phyloP scores from a whole-genome alignment of 1,139 yeast species.

The Lodderomyces beijingensis region DNA sequence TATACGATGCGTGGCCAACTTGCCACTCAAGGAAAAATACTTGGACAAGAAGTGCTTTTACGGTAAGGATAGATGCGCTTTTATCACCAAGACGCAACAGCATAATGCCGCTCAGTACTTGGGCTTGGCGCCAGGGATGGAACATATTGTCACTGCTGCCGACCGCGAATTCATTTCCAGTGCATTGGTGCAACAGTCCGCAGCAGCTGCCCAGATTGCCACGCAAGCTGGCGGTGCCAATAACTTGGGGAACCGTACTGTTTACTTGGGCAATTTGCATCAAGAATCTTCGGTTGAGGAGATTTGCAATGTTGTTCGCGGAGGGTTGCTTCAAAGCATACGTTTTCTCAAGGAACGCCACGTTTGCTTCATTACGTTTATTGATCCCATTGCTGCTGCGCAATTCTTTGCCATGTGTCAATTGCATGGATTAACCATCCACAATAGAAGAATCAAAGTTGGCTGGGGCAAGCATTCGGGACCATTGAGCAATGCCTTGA shows the following conservation, averaged over 20 bases:
- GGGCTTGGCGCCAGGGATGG: constrained; percentile 88
- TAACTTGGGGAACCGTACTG: constrained; percentile 86
- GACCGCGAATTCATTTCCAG: constrained; percentile 63
- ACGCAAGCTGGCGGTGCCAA: constrained; percentile 73
- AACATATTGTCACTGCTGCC: constrained; percentile 74
- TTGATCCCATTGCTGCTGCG: constrained; percentile 90
- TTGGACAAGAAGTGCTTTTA: constrained; percentile 55
- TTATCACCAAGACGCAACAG: constrained; percentile 89
- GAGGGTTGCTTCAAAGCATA: constrained; percentile 78
- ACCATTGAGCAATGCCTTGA: constrained; percentile 74
- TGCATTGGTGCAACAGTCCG: constrained; percentile 63
- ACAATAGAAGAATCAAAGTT: constrained; percentile 74
- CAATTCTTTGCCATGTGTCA: constrained; percentile 89
- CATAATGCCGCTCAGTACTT: constrained; percentile 95
- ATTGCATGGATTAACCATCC: constrained; percentile 75
- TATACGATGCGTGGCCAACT: constrained; percentile 53
- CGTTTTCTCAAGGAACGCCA: constrained; percentile 74
- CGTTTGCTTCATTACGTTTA: constrained; percentile 88
- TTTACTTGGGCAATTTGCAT: constrained; percentile 83
- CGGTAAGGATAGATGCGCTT: constrained; percentile 65
- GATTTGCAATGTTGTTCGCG: constrained; percentile 89
- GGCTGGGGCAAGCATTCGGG: constrained; percentile 98
- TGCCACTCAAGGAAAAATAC: constrained; percentile 52
- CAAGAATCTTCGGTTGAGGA: constrained; percentile 86
- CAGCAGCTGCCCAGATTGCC: constrained; percentile 71